These are phyloP conservation scores for Colletotrichum kahawae DNA, from an alignment of 2,329 filamentous ascomycete species.

Conservation along the genomic window DNA sequence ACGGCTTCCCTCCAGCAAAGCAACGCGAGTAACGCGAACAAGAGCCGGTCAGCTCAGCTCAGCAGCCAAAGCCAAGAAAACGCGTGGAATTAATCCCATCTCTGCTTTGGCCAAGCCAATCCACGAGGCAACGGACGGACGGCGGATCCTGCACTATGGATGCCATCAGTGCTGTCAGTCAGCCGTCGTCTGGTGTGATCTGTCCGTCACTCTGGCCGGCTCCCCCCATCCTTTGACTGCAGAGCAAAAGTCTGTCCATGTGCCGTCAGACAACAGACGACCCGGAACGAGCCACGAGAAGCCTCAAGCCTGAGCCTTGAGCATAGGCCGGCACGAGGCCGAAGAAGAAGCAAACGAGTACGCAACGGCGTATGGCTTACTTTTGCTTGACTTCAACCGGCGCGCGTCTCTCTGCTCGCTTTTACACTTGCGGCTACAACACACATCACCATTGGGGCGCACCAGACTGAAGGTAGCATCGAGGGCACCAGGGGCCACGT, in stretches of 20 bases:
- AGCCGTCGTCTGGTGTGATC: slow-evolving; percentile 11
- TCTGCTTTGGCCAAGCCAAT: neutral
- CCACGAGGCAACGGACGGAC: neutral
- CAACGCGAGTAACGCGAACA: neutral
- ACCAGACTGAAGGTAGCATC: neutral
- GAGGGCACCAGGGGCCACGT: neutral
- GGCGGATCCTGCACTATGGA: neutral
- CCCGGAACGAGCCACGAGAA: neutral
- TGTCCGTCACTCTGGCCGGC: neutral
- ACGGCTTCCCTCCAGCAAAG: neutral
- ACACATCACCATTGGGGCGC: neutral
- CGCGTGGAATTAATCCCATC: neutral
- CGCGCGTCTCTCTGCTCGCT: slow-evolving; percentile 10
- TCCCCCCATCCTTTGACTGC: neutral
- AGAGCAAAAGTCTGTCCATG: neutral
- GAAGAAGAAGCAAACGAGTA: neutral
- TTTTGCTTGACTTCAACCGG: neutral
- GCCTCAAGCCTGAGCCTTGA: neutral
- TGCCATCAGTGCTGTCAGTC: slow-evolving; percentile 13
- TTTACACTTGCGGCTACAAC: neutral
- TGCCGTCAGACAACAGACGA: neutral
- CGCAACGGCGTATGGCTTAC: neutral
- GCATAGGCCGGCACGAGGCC: neutral
- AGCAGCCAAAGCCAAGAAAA: neutral
- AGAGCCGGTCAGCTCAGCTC: neutral